Evolutionary conservation across 1,284 basidiomycete genomes (phyloP).

Genomic region (Trametes polyzona): DNA sequence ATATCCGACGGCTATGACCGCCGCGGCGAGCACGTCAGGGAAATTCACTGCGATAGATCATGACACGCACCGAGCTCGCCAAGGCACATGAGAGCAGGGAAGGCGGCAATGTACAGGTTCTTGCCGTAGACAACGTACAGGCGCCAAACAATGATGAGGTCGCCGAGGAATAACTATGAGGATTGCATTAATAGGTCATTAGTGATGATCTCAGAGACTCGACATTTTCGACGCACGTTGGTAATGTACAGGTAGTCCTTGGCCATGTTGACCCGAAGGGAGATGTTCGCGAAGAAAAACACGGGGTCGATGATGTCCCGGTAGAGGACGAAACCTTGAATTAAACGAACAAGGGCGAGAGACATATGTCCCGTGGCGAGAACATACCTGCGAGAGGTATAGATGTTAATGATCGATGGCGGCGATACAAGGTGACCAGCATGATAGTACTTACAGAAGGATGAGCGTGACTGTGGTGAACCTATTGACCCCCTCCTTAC

Average conservation of each 20-base stretch:
- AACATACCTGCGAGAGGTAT: not conserved
- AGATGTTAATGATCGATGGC: not conserved
- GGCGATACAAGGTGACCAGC: too few species aligned
- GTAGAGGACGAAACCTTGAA: constrained; percentile 11
- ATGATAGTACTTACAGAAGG: constrained; percentile 5
- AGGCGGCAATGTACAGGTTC: not conserved
- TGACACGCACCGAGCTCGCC: not conserved
- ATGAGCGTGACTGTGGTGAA: constrained; percentile 3
- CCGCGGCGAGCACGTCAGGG: not conserved
- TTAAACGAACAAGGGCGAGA: constrained; percentile 5
- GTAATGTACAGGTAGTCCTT: constrained; percentile 16
- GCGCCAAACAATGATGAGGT: constrained; percentile 3
- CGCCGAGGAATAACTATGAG: not conserved
- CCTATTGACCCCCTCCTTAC: not conserved
- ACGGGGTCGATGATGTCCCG: constrained; percentile 2
- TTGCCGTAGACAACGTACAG: constrained; percentile 1
- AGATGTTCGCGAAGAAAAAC: constrained; percentile 5
- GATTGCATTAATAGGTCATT: not conserved
- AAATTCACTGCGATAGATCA: too few species aligned
- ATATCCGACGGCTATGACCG: not conserved
- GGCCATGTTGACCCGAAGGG: constrained; percentile 5
- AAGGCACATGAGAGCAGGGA: not conserved
- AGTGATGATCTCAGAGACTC: too few species aligned
- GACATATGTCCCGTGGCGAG: constrained; percentile 12
- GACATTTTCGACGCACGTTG: constrained; percentile 1